Conservation (phyloP, 2,329 filamentous ascomycete genomes). For the Plenodomus biglobosus region DNA sequence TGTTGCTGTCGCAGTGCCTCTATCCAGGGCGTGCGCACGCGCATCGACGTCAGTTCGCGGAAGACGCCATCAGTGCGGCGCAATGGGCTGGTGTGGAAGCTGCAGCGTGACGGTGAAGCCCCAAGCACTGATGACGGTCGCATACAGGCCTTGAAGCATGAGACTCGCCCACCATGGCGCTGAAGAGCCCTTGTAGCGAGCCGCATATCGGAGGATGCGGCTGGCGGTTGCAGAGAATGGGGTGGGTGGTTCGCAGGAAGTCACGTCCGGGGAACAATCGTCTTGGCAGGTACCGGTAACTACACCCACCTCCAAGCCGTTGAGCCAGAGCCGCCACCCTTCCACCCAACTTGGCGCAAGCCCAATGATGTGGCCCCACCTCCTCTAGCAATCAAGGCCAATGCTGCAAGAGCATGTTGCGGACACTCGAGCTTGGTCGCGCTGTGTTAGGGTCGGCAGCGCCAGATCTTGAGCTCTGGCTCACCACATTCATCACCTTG, state of each 20-base stretch:
- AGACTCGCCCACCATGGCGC: constrained; percentile 12
- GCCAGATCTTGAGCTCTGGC: constrained; percentile 38
- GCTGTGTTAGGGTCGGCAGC: constrained; percentile 33
- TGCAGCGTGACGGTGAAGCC: constrained; percentile 8
- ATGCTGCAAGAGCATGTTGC: constrained; percentile 22
- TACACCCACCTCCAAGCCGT: background rate
- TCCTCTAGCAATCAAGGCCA: background rate
- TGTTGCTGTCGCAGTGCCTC: constrained; percentile 62
- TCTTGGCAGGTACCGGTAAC: constrained; percentile 21
- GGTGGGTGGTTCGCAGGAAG: constrained; percentile 14
- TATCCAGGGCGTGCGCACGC: constrained; percentile 66
- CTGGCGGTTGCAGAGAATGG: constrained; percentile 5
- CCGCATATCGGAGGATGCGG: constrained; percentile 23
- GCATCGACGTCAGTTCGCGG: constrained; percentile 50
- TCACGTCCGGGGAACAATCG: constrained; percentile 20
- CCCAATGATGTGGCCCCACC: background rate
- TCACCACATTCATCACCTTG: constrained; percentile 40
- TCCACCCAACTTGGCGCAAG: background rate
- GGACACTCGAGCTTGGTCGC: constrained; percentile 37
- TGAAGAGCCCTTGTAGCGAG: constrained; percentile 21
- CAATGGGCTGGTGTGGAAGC: constrained; percentile 28
- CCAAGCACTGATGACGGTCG: background rate
- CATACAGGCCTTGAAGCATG: constrained; percentile 8
- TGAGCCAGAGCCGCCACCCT: constrained; percentile 1
- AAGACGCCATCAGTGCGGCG: constrained; percentile 61